Evolutionary conservation across 2,329 filamentous ascomycete species (phyloP).

Genomic region (Pseudogymnoascus sp.): DNA sequence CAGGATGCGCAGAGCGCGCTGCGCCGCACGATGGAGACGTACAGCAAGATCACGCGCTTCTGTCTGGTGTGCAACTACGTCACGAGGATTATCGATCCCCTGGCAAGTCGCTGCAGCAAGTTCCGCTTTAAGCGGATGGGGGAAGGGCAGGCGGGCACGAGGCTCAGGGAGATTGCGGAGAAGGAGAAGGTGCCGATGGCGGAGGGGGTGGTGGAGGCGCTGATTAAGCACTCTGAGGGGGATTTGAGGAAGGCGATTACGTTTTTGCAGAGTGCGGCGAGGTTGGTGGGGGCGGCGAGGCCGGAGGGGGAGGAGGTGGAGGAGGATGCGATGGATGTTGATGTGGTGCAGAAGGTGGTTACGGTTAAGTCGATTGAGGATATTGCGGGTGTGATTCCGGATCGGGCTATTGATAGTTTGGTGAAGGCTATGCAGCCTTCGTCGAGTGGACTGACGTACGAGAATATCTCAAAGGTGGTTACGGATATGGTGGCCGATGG

Average conservation of each 20-base stretch:
- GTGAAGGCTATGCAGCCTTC: slow-evolving; percentile 68
- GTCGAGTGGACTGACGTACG: slow-evolving; percentile 57
- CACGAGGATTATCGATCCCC: slow-evolving; percentile 91
- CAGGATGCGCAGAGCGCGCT: slow-evolving; percentile 94
- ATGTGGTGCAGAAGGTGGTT: slow-evolving; percentile 54
- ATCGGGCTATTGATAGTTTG: slow-evolving; percentile 60
- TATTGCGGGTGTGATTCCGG: slow-evolving; percentile 90
- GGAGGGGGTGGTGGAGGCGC: slow-evolving; percentile 68
- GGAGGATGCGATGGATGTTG: slow-evolving; percentile 36
- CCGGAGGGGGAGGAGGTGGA: slow-evolving; percentile 30
- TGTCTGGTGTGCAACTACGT: slow-evolving; percentile 99
- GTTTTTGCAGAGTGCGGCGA: slow-evolving; percentile 87
- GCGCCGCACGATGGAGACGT: slow-evolving; percentile 95
- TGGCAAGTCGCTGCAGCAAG: slow-evolving; percentile 89
- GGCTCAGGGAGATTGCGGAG: slow-evolving; percentile 74
- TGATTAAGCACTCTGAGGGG: slow-evolving; percentile 84
- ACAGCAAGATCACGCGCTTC: slow-evolving; percentile 91
- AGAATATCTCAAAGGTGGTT: slow-evolving; percentile 67
- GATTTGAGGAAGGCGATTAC: slow-evolving; percentile 96
- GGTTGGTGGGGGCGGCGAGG: slow-evolving; percentile 62
- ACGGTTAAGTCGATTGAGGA: slow-evolving; percentile 80
- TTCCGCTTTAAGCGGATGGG: slow-evolving; percentile 97
- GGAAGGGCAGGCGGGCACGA: slow-evolving; percentile 68
- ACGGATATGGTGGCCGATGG: slow-evolving; percentile 91
- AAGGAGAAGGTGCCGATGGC: slow-evolving; percentile 70